Conservation (phyloP, 129 eudicot genomes). For the Escallonia herrerae region DNA sequence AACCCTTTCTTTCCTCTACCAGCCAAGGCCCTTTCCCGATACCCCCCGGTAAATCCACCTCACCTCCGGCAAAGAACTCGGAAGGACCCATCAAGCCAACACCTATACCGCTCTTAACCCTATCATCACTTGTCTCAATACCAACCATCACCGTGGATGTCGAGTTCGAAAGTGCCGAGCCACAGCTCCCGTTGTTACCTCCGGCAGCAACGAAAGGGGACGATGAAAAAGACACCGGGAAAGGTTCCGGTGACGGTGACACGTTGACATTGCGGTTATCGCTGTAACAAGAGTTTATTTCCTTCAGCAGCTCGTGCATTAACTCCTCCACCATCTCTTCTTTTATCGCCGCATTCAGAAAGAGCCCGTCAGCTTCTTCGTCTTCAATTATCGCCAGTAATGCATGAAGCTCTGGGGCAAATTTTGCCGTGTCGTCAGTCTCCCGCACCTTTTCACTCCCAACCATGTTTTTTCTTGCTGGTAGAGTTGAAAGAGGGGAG, state of each 20-base stretch:
- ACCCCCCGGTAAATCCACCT: slow-evolving; percentile 1
- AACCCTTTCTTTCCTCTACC: background rate
- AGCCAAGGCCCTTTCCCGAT: no score
- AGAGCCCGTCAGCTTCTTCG: background rate
- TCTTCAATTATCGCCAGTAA: background rate
- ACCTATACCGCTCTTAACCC: no score
- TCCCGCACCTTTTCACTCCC: background rate
- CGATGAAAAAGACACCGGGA: background rate
- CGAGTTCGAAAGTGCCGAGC: slow-evolving; percentile 3
- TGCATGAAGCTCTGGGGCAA: background rate
- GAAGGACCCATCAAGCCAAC: background rate
- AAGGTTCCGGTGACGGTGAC: background rate
- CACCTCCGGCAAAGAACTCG: background rate
- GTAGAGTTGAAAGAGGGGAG: background rate
- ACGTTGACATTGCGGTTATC: background rate
- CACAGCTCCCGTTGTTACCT: slow-evolving; percentile 24
- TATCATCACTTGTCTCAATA: background rate
- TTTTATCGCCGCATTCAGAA: background rate
- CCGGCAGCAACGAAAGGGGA: slow-evolving; percentile 4
- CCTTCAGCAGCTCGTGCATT: slow-evolving; percentile 19
- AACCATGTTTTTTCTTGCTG: background rate
- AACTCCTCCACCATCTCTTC: slow-evolving; percentile 19
- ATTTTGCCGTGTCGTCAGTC: background rate
- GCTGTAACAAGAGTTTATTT: slow-evolving; percentile 1
- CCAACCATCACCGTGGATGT: slow-evolving; percentile 18